A percentile compares a stretch with the other conserved stretches of the same genome.
These are phyloP conservation scores for Candida michaelii DNA, from an alignment of 805 yeast genomes.

Conservation along the genomic window DNA sequence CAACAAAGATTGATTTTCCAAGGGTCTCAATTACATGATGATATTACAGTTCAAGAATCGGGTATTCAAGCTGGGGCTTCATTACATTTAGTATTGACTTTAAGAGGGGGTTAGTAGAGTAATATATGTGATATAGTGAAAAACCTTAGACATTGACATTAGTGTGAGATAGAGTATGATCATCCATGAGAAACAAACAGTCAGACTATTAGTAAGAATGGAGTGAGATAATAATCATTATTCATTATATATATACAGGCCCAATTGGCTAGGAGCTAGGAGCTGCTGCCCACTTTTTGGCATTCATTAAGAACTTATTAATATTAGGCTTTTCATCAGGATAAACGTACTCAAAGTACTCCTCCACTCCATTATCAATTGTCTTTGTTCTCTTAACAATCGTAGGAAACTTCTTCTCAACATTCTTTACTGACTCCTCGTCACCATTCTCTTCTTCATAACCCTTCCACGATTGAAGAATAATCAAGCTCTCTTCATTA, in stretches of 20 bases:
- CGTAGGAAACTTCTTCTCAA: constrained; percentile 53
- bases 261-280: too few species aligned
- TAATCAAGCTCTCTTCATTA: constrained; percentile 45
- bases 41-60: constrained; percentile 65
- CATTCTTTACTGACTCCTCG: constrained; percentile 29
- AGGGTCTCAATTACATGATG: constrained; percentile 92
- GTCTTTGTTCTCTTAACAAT: constrained; percentile 45
- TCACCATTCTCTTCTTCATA: constrained; percentile 69
- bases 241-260: too few species aligned
- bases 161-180: too few species aligned
- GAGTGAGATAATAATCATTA: too few species aligned
- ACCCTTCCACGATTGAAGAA: constrained; percentile 60
- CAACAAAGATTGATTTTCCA: constrained; percentile 90
- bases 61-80: constrained; percentile 85
- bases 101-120: constrained; percentile 71
- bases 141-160: too few species aligned
- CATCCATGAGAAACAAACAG: too few species aligned
- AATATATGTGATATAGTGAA: neutral
- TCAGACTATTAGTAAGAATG: too few species aligned
- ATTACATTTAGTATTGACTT: constrained; percentile 84
- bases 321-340: constrained; percentile 57
- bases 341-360: constrained; percentile 60
- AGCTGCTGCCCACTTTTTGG: constrained; percentile 42
- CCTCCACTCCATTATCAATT: constrained; percentile 51
- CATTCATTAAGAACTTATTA: constrained; percentile 42